Base-by-base conservation (phyloP, 352 stramenopile species). In the Discostella stelligera region DNA sequence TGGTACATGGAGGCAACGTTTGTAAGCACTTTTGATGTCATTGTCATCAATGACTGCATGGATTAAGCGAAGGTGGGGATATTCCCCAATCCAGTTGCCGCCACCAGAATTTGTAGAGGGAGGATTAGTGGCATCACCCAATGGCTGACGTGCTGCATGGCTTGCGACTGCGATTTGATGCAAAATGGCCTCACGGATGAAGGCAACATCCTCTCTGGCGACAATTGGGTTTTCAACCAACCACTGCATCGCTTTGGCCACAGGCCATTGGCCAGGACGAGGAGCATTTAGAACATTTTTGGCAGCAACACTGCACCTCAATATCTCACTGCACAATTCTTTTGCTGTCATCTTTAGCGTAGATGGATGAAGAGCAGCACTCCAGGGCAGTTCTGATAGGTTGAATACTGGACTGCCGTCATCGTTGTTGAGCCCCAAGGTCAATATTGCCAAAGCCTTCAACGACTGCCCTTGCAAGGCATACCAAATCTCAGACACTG, bases 21-120 rank as follows among this genome's bases (percentile, higher is more conserved):
- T 23, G 52, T 59, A 59, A 8, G 52, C 52, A 30, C 9, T 3
- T 30, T 59, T 59, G 52, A 59, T 56, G 16, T 56, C 6, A 6
- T 56, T 21, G 16, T 56, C 10, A 56, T 56, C 49, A 21, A 56
- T n/a, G n/a, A 55, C 27, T 27, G 49, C 49, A 55, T 55, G 49
- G 27, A 55, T 55, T 55, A 55, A 55, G 13, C 9, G 49, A 6
- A 55, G 16, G 13, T 55, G 13, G 13, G 49, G 49, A 14, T 55
- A 55, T 21, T 55, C 27, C 14, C 49, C 49, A 55, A 55, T 25
- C 49, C 49, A 55, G 49, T 25, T 55, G 16, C 49, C 13, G 16
- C 6, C 16, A 25, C 16, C 16, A 3, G 16, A 3, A 11, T 11
- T 25, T 2, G 49, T 6, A 2, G 16, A 2, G 11, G 46, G 46